These are phyloP conservation scores for Rhodotorula sp. DNA, from an alignment of 1,284 basidiomycete genomes.

Conservation along the genomic window DNA sequence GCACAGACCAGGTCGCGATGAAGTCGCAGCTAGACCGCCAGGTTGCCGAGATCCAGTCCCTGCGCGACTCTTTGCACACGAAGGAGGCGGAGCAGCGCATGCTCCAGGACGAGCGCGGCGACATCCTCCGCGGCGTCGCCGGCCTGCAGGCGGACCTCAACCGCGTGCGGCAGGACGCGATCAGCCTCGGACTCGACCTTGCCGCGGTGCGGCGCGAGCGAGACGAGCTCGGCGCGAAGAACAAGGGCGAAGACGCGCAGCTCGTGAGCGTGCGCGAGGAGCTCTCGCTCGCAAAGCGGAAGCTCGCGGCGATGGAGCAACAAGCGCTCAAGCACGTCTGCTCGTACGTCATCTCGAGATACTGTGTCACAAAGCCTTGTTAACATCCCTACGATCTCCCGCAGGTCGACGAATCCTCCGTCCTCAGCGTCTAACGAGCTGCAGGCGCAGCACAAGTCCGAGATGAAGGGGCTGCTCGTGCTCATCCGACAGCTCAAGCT, in stretches of 20 bases:
- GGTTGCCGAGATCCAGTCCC: constrained; percentile 22
- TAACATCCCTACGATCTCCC: not conserved
- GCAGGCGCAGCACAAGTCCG: constrained; percentile 67
- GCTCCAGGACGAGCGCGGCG: constrained; percentile 63
- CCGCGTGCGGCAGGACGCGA: constrained; percentile 38
- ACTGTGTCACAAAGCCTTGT: not conserved
- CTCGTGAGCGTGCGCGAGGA: constrained; percentile 66
- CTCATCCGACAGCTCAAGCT: constrained; percentile 91
- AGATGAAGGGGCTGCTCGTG: constrained; percentile 81
- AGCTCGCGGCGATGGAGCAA: constrained; percentile 56
- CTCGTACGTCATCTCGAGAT: constrained; percentile 54
- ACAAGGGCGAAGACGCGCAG: constrained; percentile 59
- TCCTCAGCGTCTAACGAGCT: constrained; percentile 32
- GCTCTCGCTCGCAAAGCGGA: constrained; percentile 60
- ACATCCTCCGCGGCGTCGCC: constrained; percentile 64
- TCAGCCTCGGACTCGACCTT: constrained; percentile 39
- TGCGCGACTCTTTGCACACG: constrained; percentile 3
- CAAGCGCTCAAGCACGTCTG: constrained; percentile 62
- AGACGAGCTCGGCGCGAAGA: constrained; percentile 61
- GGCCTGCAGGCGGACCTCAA: constrained; percentile 64
- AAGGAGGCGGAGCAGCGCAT: constrained; percentile 25
- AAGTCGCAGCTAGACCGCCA: constrained; percentile 25
- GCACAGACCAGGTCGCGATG: constrained; percentile 16
- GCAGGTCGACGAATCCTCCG: constrained; percentile 45
- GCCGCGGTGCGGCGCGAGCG: constrained; percentile 65